Base-by-base conservation (phyloP, 495 filamentous ascomycete genomes). In the Penicillium arizonense region DNA sequence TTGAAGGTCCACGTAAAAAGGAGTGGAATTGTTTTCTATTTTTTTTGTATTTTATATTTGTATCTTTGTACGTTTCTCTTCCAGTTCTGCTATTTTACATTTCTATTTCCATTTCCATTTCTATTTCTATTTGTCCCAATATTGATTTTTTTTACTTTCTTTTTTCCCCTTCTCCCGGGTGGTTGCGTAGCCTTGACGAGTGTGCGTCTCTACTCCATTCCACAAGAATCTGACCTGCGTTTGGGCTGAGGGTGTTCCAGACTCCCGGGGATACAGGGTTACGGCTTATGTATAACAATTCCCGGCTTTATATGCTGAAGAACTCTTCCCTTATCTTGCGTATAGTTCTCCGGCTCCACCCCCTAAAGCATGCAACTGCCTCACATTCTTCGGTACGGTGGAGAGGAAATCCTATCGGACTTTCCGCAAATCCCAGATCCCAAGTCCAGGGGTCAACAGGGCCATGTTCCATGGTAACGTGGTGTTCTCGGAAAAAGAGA, bases 181-280 rank as follows among this genome's bases (percentile, higher is more conserved):
- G 62, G 48, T 65, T 70, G 67, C 67, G 62, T 68, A 59, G 59
- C 49, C 44, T 36, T 14, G 2, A 50, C 34, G 33, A 20, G 39
- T 30, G 33, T 12, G 41, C 44, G 32, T 42, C 36, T 42, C 35
- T 47, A 38, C 44, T 47, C 52, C 44, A 55, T 36, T 50, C 43
- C 50, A 54, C 54, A 57, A 55, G 50, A 48, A 38, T 54, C 47
- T 55, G 39, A 58, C 55, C 5, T 30, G 28, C 28, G 9, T 30
- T 30, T 30, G 28, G 28, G 28, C 28, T 30, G 28, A 54, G 43
- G 21, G 21, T 55, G 14, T 46, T 55, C 52, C 44, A 52, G 47
- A 42, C 51, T 41, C 34, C 54, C 7, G 40, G 47, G 41, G 23
- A 26, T 36, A 26, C 28, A 49, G 30, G 39, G 32, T 24, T 30